phyloP scores from a whole-genome alignment of 306 rosid genomes.

The Cicer pinnatifidum region DNA sequence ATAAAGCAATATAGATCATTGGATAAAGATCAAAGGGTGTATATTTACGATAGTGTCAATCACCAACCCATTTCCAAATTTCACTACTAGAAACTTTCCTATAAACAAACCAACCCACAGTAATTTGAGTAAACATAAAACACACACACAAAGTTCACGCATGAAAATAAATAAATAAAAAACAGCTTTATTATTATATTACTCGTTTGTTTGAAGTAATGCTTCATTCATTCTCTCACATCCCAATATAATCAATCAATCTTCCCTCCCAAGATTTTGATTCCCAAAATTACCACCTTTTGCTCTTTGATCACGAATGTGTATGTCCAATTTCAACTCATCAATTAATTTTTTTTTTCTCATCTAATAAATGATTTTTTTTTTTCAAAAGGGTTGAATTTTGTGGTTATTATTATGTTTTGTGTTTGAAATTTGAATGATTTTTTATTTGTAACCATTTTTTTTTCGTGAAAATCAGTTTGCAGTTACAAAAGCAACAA shows the following conservation, averaged over 20 bases:
- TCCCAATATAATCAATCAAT: slow-evolving; percentile 37
- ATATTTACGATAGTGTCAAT: too few species aligned
- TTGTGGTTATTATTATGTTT: slow-evolving; percentile 31
- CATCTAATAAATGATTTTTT: neutral
- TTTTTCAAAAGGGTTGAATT: slow-evolving; percentile 16
- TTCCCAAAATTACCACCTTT: slow-evolving; percentile 33
- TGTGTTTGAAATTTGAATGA: slow-evolving; percentile 44
- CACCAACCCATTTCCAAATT: neutral
- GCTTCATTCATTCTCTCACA: slow-evolving; percentile 34
- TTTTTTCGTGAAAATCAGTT: slow-evolving; percentile 39
- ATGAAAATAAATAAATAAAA: neutral
- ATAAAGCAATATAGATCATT: too few species aligned
- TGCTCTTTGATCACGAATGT: slow-evolving; percentile 47
- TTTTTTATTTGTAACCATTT: slow-evolving; percentile 35
- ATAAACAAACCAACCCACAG: neutral
- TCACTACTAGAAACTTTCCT: neutral
- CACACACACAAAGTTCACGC: slow-evolving; percentile 6
- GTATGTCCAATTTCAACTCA: slow-evolving; percentile 41
- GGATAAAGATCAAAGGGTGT: neutral
- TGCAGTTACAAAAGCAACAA: slow-evolving; percentile 50
- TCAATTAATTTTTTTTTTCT: slow-evolving; percentile 24
- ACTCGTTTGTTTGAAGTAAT: slow-evolving; percentile 28
- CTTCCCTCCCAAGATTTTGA: slow-evolving; percentile 47
- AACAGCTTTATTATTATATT: slow-evolving; percentile 1
- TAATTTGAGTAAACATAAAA: neutral